phyloP scores from a whole-genome alignment of 306 rosid genomes.

The Ammopiptanthus mongolicus region DNA sequence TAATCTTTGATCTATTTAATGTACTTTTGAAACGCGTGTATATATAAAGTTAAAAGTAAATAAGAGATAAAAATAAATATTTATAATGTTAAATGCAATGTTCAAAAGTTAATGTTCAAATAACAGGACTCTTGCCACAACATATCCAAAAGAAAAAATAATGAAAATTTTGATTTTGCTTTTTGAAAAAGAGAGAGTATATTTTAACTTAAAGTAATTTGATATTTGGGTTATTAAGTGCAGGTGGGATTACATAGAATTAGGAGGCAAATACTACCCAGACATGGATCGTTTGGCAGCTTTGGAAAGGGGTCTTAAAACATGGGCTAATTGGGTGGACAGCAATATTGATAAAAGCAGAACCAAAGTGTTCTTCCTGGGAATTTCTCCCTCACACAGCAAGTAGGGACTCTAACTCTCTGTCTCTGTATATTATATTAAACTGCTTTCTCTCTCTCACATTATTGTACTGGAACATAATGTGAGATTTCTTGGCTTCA shows the following conservation, averaged over 20 bases:
- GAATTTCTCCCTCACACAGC: conserved; percentile 86
- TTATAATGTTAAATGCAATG: too few species aligned
- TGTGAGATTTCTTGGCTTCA: conserved; percentile 25
- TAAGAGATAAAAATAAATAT: too few species aligned
- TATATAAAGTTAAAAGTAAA: too few species aligned
- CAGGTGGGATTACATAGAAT: conserved; percentile 96
- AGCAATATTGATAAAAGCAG: conserved; percentile 51
- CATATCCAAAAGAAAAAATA: too few species aligned
- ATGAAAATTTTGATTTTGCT: neutral
- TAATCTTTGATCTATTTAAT: too few species aligned
- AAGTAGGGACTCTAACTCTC: conserved; percentile 43
- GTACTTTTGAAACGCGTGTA: too few species aligned
- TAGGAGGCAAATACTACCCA: conserved; percentile 62
- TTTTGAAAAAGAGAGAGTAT: neutral
- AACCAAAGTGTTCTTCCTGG: conserved; percentile 71
- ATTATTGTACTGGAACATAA: conserved; percentile 26
- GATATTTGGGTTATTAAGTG: conserved; percentile 20
- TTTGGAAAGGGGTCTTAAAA: conserved; percentile 71
- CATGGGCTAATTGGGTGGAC: conserved; percentile 97
- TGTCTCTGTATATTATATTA: neutral
- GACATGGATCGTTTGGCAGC: conserved; percentile 90
- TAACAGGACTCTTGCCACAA: too few species aligned
- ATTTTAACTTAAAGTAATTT: neutral
- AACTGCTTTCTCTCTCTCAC: conserved; percentile 34
- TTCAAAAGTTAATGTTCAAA: too few species aligned